Percentiles rank a stretch among this genome's conserved stretches.
Conservation (phyloP, 306 rosid species). For the Cucumis melo region DNA sequence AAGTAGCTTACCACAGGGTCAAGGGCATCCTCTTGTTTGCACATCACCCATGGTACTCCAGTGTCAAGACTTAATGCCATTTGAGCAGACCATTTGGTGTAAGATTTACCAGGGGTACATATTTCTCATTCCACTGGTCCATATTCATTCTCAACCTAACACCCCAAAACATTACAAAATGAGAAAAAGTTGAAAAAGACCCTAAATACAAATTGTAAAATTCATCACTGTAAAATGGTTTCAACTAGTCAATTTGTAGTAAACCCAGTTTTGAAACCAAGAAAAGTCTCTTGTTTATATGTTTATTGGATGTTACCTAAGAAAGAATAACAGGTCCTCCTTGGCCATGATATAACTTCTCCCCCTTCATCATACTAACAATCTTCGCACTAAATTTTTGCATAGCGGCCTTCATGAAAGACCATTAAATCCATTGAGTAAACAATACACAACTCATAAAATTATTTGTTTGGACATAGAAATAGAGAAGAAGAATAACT, state of each 20-base stretch:
- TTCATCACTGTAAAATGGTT: neutral
- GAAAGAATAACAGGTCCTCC: constrained; percentile 94
- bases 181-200: neutral
- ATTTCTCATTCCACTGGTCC: constrained; percentile 91
- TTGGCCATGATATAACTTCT: constrained; percentile 61
- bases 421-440: neutral
- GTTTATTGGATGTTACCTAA: constrained; percentile 35
- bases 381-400: constrained; percentile 67
- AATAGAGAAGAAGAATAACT: neutral
- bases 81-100: constrained; percentile 75
- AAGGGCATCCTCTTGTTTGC: constrained; percentile 98
- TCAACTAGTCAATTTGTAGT: neutral
- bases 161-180: constrained; percentile 1
- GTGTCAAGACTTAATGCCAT: constrained; percentile 83
- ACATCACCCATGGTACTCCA: constrained; percentile 97
- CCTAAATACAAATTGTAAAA: neutral
- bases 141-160: constrained; percentile 84
- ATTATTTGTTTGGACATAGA: neutral
- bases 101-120: constrained; percentile 82
- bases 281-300: neutral
- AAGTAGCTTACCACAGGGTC: constrained; percentile 59
- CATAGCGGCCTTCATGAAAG: constrained; percentile 61
- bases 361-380: constrained; percentile 75
- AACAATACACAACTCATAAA: neutral
- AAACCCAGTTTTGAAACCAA: constrained; percentile 10